Percentiles rank a stretch among this genome's conserved stretches.
phyloP scores from a whole-genome alignment of 1,139 yeast genomes.

The Saccharomyces hybrid region DNA sequence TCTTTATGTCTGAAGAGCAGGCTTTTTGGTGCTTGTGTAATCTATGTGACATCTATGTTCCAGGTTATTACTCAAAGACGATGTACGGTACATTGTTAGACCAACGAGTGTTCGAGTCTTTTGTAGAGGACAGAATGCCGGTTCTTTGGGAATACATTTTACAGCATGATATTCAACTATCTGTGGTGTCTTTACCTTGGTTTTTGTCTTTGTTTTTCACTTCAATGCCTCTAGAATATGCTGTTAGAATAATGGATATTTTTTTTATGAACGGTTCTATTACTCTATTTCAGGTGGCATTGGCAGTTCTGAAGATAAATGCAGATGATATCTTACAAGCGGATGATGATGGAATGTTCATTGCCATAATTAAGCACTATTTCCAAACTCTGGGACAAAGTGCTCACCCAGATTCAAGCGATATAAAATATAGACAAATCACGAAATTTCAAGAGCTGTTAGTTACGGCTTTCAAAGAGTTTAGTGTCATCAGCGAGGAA shows the following conservation, averaged over 20 bases:
- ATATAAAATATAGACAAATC: conserved; percentile 54
- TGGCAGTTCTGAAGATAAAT: conserved; percentile 78
- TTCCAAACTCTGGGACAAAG: conserved; percentile 72
- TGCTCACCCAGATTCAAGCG: conserved; percentile 66
- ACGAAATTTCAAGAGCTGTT: conserved; percentile 85
- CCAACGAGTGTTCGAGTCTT: conserved; percentile 85
- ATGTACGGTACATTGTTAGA: conserved; percentile 96
- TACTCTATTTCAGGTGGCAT: conserved; percentile 84
- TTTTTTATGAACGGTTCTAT: conserved; percentile 87
- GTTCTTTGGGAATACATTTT: conserved; percentile 75
- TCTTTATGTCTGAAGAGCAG: conserved; percentile 94
- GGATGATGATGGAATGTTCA: conserved; percentile 89
- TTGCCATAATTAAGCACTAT: conserved; percentile 74
- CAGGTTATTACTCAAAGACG: conserved; percentile 93
- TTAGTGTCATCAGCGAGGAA: conserved; percentile 69
- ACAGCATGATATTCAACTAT: conserved; percentile 78
- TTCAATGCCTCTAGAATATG: conserved; percentile 91
- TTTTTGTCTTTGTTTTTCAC: conserved; percentile 82
- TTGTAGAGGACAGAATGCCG: conserved; percentile 88
- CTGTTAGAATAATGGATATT: conserved; percentile 85
- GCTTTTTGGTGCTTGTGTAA: conserved; percentile 88
- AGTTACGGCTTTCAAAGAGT: conserved; percentile 89
- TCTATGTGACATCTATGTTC: conserved; percentile 79
- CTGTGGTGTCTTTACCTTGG: conserved; percentile 95
- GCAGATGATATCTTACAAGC: conserved; percentile 75